Base-by-base conservation (phyloP, 352 stramenopile species). In the Lagenidium sp. region DNA sequence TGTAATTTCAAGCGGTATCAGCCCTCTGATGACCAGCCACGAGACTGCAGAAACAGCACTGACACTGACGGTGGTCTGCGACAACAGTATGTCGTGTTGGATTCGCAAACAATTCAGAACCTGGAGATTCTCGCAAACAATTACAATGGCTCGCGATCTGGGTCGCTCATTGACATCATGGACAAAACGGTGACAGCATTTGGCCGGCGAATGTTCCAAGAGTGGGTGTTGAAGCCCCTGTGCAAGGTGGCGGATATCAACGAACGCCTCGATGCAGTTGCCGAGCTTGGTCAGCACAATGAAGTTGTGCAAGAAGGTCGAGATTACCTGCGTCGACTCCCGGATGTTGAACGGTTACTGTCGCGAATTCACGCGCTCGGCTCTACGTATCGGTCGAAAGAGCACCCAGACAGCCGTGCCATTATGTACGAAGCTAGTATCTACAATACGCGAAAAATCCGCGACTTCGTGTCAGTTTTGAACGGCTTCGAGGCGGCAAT, bases 391-490 rank as follows among this genome's bases (percentile, higher is more conserved):
- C 72, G 86, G 21, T 85, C 75, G 0, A 57, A 70, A 20, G 66
- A 91, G 44, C 96, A 99, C 63, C 96, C 96, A 0, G 94, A 98
- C 55, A 95, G 91, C 37, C 77, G 96, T 25, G 96, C 96, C 30
- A 89, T 99, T 41, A 94, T 99, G 66, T 99, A 99, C 63, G 97
- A 99, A 59, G 79, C 65, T 15, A 83, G 79, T 41, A 96, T 86
- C 44, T 98, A 99, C 76, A 98, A 97, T 42, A 95, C 95, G 48
- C 86, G 94, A 38, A 99, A 99, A 64, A 98, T 99, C 31, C 81
- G 82, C 19, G 80, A 95, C 46, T 94, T 96, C 26, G 30, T 95
- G 4, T 74, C 96, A 3, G 61, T 97, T 8, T 57, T 99, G 5
- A 78, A 90, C 35, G 95, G 88, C 16, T 93, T 98, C 35, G 76